phyloP scores from a whole-genome alignment of 768 basidiomycete species.

The Termitomyces titanicus region DNA sequence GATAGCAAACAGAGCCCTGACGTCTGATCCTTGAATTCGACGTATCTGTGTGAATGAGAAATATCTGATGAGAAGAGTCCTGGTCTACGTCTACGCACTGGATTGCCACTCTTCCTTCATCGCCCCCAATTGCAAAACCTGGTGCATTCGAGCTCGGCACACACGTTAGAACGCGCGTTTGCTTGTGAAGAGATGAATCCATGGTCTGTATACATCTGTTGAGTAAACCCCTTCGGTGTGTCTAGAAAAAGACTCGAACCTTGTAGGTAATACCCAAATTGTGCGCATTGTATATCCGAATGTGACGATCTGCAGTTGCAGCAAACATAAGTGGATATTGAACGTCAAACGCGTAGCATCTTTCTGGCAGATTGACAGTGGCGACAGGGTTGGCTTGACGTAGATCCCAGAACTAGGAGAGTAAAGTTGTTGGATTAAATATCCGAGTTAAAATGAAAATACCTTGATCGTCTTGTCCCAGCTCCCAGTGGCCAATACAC shows the following conservation, averaged over 20 bases:
- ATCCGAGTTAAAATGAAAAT: not conserved
- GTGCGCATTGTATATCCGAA: slow-evolving; percentile 82
- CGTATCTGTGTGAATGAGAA: slow-evolving; percentile 42
- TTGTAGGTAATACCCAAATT: slow-evolving; percentile 77
- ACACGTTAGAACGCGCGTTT: slow-evolving; percentile 81
- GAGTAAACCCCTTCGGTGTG: not conserved
- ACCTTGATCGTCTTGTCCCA: slow-evolving; percentile 99
- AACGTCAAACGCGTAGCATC: slow-evolving; percentile 85
- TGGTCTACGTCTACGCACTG: no score
- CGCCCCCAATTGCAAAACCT: slow-evolving; percentile 80
- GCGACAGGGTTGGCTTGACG: slow-evolving; percentile 70
- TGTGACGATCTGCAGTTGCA: slow-evolving; percentile 88
- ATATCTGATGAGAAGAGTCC: not conserved
- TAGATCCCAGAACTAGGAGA: slow-evolving; percentile 85
- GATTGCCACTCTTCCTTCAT: slow-evolving; percentile 91
- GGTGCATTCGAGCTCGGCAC: slow-evolving; percentile 61
- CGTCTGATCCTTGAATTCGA: slow-evolving; percentile 65
- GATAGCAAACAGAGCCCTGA: not conserved
- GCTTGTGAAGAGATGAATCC: slow-evolving; percentile 85
- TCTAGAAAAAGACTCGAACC: slow-evolving; percentile 17
- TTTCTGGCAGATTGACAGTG: slow-evolving; percentile 76
- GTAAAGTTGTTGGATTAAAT: no score
- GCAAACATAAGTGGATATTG: slow-evolving; percentile 83
- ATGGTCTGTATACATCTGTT: slow-evolving; percentile 54
- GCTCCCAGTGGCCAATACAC: slow-evolving; percentile 87